These are phyloP conservation scores for Wickerhamomyces bisporus DNA, from an alignment of 805 yeast genomes.

Conservation along the genomic window DNA sequence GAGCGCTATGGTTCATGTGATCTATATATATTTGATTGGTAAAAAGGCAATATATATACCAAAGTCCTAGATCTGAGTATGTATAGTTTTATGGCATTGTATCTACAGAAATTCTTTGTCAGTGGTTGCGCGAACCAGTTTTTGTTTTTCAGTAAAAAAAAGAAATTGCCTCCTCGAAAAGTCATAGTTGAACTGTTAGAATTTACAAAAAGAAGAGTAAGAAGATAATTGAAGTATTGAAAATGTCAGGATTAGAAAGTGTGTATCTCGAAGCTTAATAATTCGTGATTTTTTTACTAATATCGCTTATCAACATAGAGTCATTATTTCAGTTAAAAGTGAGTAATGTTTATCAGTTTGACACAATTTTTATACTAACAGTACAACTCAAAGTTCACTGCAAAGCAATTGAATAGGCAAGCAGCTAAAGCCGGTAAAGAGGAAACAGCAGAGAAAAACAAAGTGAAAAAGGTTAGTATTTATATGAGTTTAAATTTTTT, in stretches of 20 bases:
- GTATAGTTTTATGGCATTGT: too few relatives aligned
- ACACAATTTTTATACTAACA: slow-evolving; percentile 9
- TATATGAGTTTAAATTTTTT: background rate
- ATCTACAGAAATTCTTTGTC: background rate
- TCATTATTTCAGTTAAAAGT: slow-evolving; percentile 61
- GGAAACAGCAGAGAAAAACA: slow-evolving; percentile 79
- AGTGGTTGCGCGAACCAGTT: too few relatives aligned
- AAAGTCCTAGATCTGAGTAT: too few relatives aligned
- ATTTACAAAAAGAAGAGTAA: background rate
- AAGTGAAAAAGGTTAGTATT: slow-evolving; percentile 60
- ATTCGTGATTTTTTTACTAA: slow-evolving; percentile 17
- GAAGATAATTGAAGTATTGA: background rate
- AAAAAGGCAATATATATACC: too few relatives aligned
- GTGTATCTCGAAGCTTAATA: slow-evolving; percentile 7
- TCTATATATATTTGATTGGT: too few relatives aligned
- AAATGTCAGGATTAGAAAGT: slow-evolving; percentile 35
- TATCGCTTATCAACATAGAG: slow-evolving; percentile 28
- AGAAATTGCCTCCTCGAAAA: background rate
- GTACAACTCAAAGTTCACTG: slow-evolving; percentile 61
- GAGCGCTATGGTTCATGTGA: too few relatives aligned
- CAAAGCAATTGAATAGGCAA: slow-evolving; percentile 87
- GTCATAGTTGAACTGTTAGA: background rate
- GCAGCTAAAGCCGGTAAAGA: slow-evolving; percentile 89
- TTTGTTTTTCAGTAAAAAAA: too few relatives aligned
- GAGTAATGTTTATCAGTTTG: slow-evolving; percentile 7